Conservation (phyloP, 768 basidiomycete species). For the Pisolithus microcarpus region DNA sequence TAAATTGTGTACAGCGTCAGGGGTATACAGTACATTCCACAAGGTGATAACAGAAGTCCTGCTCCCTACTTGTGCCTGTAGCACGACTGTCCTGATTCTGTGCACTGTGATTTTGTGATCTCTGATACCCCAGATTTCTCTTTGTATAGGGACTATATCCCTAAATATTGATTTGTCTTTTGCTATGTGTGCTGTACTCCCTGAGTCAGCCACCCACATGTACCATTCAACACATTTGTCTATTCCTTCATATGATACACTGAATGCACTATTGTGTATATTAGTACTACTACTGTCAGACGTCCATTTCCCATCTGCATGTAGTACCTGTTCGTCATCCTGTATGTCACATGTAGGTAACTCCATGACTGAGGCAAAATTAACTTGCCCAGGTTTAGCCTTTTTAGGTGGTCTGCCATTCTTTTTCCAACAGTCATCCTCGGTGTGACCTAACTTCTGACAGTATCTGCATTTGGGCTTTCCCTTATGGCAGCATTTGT, state of each 20-base stretch:
- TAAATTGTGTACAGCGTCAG: slow-evolving; percentile 2
- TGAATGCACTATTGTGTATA: no score
- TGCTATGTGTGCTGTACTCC: neutral
- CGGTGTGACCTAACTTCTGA: no score
- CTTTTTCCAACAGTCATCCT: no score
- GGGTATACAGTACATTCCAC: neutral
- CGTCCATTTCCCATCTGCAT: no score
- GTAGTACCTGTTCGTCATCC: neutral
- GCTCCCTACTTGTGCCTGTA: no score
- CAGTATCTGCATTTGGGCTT: no score
- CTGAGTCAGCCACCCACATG: neutral
- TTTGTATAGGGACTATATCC: neutral
- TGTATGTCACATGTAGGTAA: neutral
- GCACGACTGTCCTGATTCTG: neutral
- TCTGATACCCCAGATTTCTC: neutral
- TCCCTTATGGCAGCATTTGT: no score
- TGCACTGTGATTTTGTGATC: neutral
- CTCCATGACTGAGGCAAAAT: neutral
- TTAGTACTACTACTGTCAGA: no score
- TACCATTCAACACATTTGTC: neutral
- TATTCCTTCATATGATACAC: neutral
- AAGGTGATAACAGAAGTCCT: neutral
- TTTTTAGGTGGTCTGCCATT: neutral
- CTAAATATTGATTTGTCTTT: neutral
- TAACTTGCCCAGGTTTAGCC: neutral